These are phyloP conservation scores for Trichoderma atroviride DNA, from an alignment of 2,329 filamentous ascomycete genomes.

Conservation along the genomic window DNA sequence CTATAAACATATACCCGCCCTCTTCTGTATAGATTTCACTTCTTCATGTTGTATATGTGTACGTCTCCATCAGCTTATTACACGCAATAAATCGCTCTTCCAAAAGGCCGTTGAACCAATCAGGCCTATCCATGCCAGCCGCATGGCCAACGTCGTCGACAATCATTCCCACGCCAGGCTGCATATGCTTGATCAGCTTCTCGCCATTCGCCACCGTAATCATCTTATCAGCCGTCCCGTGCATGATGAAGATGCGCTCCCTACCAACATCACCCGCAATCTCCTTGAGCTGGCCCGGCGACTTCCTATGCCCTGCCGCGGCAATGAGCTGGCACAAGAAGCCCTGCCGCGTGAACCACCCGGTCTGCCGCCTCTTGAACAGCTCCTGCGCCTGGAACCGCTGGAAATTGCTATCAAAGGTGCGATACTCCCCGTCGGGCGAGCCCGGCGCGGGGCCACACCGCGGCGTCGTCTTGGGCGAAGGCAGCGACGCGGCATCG, in stretches of 20 bases:
- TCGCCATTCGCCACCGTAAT: constrained; percentile 71
- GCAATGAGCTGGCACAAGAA: constrained; percentile 79
- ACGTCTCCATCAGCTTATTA: constrained; percentile 46
- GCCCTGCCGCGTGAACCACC: constrained; percentile 64
- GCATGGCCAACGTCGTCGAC: constrained; percentile 77
- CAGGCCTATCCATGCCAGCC: constrained; percentile 68
- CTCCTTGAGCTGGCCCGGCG: constrained; percentile 61
- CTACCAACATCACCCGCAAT: constrained; percentile 71
- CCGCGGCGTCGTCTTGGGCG: constrained; percentile 44
- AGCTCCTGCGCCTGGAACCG: constrained; percentile 81
- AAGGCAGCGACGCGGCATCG: constrained; percentile 59
- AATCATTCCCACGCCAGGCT: constrained; percentile 63
- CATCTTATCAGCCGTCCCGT: constrained; percentile 78
- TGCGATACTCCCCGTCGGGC: constrained; percentile 46
- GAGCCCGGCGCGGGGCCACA: constrained; percentile 39
- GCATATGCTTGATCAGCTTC: constrained; percentile 66
- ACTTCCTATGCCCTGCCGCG: constrained; percentile 79
- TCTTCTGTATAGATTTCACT: not conserved
- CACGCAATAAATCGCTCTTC: constrained; percentile 59
- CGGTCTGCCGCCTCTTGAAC: constrained; percentile 65
- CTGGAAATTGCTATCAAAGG: constrained; percentile 76
- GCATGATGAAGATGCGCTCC: constrained; percentile 74
- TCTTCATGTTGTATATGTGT: not conserved
- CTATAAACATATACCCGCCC: not conserved
- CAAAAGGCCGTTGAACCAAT: constrained; percentile 68